Base-by-base conservation (phyloP, 2,329 filamentous ascomycete species). In the Chrysosporium queenslandicum region DNA sequence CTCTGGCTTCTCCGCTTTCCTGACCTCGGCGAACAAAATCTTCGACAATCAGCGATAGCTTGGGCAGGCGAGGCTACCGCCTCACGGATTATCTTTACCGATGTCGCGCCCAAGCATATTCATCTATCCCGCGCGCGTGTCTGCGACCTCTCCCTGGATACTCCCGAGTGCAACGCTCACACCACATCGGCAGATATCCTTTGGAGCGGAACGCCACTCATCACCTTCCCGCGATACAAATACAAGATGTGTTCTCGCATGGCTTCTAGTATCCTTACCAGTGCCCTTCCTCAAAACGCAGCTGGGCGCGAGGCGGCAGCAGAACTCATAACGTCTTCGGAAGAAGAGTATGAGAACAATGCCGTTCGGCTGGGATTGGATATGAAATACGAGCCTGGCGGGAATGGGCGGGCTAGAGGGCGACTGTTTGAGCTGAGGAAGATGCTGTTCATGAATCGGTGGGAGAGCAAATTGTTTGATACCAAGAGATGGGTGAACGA, bases 181-280 rank as follows among this genome's bases (percentile, higher is more conserved):
- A 98, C 92, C 0, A 98, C 92, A 1, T 92, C 92, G 1, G 94
- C 92, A 11, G 92, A 98, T 63, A 85, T 97, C 1, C 75, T 98
- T 5, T 98, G 92, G 92, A 94, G 87, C 49, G 94, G 90, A 60
- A 97, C 92, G 0, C 92, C 92, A 4, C 74, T 98, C 20, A 75
- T 98, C 25, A 98, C 92, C 0, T 76, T 92, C 27, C 90, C 92
- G 9, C 81, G 92, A 32, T 96, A 97, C 67, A 80, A 86, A 47
- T 96, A 96, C 71, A 98, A 98, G 70, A 98, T 98, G 92, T 98
- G 92, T 69, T 94, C 88, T 40, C 86, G 92, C 50, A 98, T 98
- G 86, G 92, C 91, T 5, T 90, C 92, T 5, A 95, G 88, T 9
- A 97, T 98, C 53, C 76, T 98, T 27, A 86, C 82, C 58, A 92